phyloP scores from a whole-genome alignment of 1,284 basidiomycete species.

The Fomitiporia mediterranea region DNA sequence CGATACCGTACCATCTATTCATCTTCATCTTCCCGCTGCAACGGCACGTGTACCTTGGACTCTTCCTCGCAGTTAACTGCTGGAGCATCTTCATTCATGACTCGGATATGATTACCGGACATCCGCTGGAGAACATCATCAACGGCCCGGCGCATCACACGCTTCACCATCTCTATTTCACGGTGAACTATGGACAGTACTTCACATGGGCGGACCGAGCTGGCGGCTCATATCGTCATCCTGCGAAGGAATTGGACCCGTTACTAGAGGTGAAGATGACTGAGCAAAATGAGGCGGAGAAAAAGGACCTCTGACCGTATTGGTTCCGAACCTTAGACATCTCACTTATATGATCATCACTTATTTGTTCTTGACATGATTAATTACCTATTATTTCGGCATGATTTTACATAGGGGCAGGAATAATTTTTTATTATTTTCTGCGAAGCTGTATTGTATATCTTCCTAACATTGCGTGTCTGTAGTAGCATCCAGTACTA shows the following conservation, averaged over 20 bases:
- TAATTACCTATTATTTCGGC: background rate
- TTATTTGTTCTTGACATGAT: too few species aligned
- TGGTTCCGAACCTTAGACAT: background rate
- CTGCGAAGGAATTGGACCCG: slow-evolving; percentile 81
- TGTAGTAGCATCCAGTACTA: background rate
- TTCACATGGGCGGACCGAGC: slow-evolving; percentile 93
- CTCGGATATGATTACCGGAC: slow-evolving; percentile 99
- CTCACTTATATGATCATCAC: background rate
- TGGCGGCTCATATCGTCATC: slow-evolving; percentile 85
- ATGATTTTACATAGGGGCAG: background rate
- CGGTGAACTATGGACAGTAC: slow-evolving; percentile 96
- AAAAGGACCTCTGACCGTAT: slow-evolving; percentile 6
- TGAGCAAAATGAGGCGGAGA: slow-evolving; percentile 2
- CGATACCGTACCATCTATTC: slow-evolving; percentile 93
- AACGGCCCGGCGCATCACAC: slow-evolving; percentile 99
- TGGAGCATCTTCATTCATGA: slow-evolving; percentile 98
- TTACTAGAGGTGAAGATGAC: slow-evolving; percentile 57
- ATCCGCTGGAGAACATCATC: slow-evolving; percentile 85
- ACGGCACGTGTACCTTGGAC: slow-evolving; percentile 71
- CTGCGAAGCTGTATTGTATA: too few species aligned
- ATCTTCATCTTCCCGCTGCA: slow-evolving; percentile 91
- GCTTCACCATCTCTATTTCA: slow-evolving; percentile 94
- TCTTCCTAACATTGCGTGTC: background rate
- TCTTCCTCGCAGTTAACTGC: slow-evolving; percentile 87
- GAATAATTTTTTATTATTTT: slow-evolving; percentile 9